A percentile compares a stretch with the other conserved stretches of the same genome.
These are phyloP conservation scores for Effrenium voratum DNA, from an alignment of 73 alveolate species.

Conservation along the genomic window DNA sequence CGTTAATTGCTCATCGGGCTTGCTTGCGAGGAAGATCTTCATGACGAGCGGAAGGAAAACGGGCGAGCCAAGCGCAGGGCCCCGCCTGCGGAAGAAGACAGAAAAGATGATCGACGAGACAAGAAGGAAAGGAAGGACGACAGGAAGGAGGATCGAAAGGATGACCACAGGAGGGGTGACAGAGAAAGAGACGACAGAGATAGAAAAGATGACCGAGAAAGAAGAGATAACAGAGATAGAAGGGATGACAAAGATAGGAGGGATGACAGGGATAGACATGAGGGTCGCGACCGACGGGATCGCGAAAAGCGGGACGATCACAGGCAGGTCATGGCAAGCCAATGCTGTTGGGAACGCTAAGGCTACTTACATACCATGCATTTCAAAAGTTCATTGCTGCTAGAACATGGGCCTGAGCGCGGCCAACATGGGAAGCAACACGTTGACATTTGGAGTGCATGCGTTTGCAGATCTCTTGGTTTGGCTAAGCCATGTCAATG, in stretches of 20 bases:
- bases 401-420: no score
- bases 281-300: constrained; percentile 32
- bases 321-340: no score
- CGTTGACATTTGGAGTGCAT: no score
- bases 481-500: no score
- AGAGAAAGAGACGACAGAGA: background rate
- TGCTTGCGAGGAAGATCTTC: no score
- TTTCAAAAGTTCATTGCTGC: no score
- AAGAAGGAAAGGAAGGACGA: background rate
- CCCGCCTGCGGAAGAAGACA: background rate
- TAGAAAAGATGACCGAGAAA: constrained; percentile 5
- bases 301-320: constrained; percentile 18
- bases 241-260: constrained; percentile 9
- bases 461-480: no score
- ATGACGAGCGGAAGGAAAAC: background rate
- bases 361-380: no score
- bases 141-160: background rate
- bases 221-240: background rate
- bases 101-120: background rate
- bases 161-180: background rate
- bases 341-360: no score
- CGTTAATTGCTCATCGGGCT: no score
- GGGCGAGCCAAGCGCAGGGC: background rate
- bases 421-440: constrained; percentile 40
- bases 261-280: background rate